Conservation (phyloP, 2,329 filamentous ascomycete species). For the Herpotrichia juniperi region DNA sequence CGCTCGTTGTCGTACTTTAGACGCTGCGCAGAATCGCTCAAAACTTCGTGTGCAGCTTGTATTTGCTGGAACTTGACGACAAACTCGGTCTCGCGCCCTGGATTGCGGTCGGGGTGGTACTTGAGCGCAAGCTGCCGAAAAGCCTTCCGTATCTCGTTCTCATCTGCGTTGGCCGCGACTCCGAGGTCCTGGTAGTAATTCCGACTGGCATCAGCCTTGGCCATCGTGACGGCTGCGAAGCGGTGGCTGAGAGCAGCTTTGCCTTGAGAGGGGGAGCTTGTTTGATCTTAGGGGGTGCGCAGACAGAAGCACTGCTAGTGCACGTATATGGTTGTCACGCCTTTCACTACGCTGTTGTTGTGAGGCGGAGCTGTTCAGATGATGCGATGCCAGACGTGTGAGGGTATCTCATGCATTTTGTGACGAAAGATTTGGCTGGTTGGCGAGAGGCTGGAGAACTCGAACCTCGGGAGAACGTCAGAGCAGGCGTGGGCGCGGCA, state of each 20-base stretch:
- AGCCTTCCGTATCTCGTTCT: conserved; percentile 81
- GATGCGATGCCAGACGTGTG: conserved; percentile 32
- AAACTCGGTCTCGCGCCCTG: conserved; percentile 78
- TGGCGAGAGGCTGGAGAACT: not conserved
- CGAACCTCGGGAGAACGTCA: conserved; percentile 17
- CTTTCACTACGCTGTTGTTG: conserved; percentile 14
- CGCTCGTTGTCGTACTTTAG: conserved; percentile 68
- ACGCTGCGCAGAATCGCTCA: conserved; percentile 65
- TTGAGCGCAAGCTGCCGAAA: conserved; percentile 85
- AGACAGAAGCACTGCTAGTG: conserved; percentile 5
- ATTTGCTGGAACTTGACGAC: conserved; percentile 86
- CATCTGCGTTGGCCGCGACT: conserved; percentile 68
- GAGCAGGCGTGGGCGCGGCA: conserved; percentile 23
- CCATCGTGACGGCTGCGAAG: conserved; percentile 59
- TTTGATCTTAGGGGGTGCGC: conserved; percentile 3
- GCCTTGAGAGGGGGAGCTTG: conserved; percentile 2
- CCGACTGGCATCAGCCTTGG: conserved; percentile 69
- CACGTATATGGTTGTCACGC: not conserved
- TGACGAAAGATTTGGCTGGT: too few relatives aligned
- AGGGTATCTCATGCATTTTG: conserved; percentile 29
- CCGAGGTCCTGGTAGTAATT: conserved; percentile 90
- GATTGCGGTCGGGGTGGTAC: conserved; percentile 89
- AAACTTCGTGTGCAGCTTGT: conserved; percentile 82
- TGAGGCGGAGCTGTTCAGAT: conserved; percentile 42
- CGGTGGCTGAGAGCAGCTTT: not conserved